Conservation (phyloP, 495 filamentous ascomycete species). For the Schizothecium vesticola region DNA sequence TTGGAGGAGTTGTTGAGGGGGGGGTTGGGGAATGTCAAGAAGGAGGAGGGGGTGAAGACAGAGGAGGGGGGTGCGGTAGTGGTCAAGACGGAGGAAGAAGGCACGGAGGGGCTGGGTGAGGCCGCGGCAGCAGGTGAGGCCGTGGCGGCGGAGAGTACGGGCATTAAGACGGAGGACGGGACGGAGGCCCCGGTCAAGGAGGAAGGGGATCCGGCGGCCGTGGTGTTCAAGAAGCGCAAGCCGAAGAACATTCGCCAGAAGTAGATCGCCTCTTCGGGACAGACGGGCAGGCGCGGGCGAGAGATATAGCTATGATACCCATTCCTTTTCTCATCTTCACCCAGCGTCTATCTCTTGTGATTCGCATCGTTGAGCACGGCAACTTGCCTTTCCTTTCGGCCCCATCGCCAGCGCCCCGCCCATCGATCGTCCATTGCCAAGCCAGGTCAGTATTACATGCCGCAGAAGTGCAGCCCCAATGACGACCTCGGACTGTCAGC, state of each 20-base stretch:
- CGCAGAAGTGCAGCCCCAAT: neutral
- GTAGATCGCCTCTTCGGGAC: conserved; percentile 13
- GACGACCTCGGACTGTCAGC: neutral
- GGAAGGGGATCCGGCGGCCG: conserved; percentile 22
- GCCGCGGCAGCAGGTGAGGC: conserved; percentile 37
- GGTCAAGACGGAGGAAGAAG: conserved; percentile 20
- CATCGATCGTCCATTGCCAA: neutral
- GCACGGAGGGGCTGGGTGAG: conserved; percentile 30
- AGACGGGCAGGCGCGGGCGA: neutral
- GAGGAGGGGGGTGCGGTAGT: conserved; percentile 32
- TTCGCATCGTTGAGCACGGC: neutral
- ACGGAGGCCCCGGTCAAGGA: conserved; percentile 1
- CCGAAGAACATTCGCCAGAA: conserved; percentile 64
- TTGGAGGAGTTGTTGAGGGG: conserved; percentile 65
- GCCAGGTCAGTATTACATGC: neutral
- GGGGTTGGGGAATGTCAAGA: conserved; percentile 27
- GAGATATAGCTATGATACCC: conserved; percentile 1
- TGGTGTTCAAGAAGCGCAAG: conserved; percentile 91
- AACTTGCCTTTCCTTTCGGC: neutral
- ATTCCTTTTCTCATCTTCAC: neutral
- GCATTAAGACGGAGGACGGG: conserved; percentile 32
- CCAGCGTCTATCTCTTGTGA: neutral
- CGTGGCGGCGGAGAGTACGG: conserved; percentile 6
- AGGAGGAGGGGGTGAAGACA: neutral
- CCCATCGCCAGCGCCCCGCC: neutral